Evolutionary conservation across 768 basidiomycete species (phyloP).

Genomic region (Suillus plorans): DNA sequence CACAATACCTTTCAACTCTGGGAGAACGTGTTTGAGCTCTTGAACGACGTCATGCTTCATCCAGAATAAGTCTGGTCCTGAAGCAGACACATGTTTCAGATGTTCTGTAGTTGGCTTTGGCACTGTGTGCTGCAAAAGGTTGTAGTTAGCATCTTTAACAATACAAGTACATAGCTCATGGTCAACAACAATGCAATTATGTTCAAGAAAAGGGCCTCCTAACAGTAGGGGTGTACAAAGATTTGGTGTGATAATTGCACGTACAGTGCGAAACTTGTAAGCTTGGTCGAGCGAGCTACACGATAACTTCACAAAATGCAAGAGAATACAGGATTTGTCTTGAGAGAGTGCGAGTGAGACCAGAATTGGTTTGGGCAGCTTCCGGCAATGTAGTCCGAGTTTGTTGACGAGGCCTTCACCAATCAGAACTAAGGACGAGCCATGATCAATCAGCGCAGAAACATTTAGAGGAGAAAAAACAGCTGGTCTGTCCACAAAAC

Average conservation of each 20-base stretch:
- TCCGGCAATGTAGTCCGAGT: fast-evolving
- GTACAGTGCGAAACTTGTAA: background rate
- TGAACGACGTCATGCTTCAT: background rate
- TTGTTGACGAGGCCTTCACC: too few species aligned
- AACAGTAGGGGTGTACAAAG: background rate
- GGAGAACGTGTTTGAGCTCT: background rate
- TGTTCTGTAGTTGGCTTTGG: too few species aligned
- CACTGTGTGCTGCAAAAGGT: constrained; percentile 15
- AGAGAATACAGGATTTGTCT: background rate
- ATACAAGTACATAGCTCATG: background rate
- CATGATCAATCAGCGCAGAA: too few species aligned
- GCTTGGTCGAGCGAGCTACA: background rate
- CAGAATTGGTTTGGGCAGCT: fast-evolving
- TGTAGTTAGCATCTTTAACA: background rate
- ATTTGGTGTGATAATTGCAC: background rate
- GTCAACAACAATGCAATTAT: background rate
- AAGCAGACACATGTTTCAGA: too few species aligned
- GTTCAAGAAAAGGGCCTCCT: fast-evolving
- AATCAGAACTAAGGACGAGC: too few species aligned
- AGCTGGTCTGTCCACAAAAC: too few species aligned
- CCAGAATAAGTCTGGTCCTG: background rate
- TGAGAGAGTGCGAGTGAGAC: background rate
- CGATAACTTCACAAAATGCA: background rate
- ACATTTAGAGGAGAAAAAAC: too few species aligned
- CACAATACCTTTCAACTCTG: too few species aligned